Evolutionary conservation across 257 asterid genomes (phyloP).

Genomic region (Lithospermum erythrorhizon): DNA sequence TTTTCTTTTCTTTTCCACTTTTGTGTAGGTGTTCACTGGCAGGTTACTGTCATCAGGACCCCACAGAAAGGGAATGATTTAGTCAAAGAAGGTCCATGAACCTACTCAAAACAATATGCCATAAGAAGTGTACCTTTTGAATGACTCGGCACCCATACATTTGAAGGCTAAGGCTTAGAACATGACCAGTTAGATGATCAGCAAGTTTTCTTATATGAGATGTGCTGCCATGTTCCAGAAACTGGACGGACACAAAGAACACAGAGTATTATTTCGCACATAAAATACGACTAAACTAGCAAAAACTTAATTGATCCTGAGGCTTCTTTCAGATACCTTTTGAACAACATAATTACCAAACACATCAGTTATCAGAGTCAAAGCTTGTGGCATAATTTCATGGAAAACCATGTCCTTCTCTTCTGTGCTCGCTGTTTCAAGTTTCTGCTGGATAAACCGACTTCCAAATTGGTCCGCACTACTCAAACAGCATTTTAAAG

Average conservation of each 20-base stretch:
- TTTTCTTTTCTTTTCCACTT: too few species aligned
- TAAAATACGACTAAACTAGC: not conserved
- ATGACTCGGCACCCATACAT: conserved; percentile 91
- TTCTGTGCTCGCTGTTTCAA: conserved; percentile 53
- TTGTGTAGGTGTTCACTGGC: too few species aligned
- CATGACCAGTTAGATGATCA: conserved; percentile 57
- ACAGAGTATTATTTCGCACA: conserved; percentile 6
- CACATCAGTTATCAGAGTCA: conserved; percentile 74
- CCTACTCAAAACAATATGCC: not conserved
- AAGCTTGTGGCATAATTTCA: conserved; percentile 70
- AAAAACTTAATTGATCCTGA: not conserved
- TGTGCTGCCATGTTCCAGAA: conserved; percentile 66
- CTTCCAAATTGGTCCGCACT: conserved; percentile 85
- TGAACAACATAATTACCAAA: conserved; percentile 86
- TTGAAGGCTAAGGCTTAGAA: conserved; percentile 68
- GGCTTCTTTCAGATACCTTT: conserved; percentile 33
- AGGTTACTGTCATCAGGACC: too few species aligned
- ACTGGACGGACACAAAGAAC: conserved; percentile 29
- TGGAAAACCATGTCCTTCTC: conserved; percentile 74
- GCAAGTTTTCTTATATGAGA: conserved; percentile 62
- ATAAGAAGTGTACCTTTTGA: conserved; percentile 47
- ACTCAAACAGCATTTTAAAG: conserved; percentile 14
- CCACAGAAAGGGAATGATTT: too few species aligned
- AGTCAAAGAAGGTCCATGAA: too few species aligned
- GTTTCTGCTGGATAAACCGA: conserved; percentile 82